Conservation (phyloP, 768 basidiomycete species). For the Phaeotremella fagi region DNA sequence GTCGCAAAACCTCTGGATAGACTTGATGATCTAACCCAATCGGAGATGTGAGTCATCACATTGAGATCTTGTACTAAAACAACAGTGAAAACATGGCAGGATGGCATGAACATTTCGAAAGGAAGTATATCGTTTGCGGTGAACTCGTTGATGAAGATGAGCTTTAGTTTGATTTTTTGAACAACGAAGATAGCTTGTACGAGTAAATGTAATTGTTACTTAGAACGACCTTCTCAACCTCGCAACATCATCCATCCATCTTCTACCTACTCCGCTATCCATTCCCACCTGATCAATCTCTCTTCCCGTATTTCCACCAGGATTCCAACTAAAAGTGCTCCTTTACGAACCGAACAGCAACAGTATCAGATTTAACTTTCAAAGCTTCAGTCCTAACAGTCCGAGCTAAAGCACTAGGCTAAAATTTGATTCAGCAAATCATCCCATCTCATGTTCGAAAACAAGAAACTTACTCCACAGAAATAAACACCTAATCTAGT, state of each 20-base stretch:
- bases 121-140: slow-evolving; percentile 88
- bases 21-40: slow-evolving; percentile 67
- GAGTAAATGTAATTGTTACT: too few relatives aligned
- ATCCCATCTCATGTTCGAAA: not conserved
- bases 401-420: slow-evolving; percentile 66
- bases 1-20: slow-evolving; percentile 80
- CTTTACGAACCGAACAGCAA: slow-evolving; percentile 80
- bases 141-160: slow-evolving; percentile 62
- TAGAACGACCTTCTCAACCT: too few relatives aligned
- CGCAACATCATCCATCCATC: not conserved
- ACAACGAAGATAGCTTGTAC: too few relatives aligned
- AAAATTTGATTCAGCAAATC: not conserved
- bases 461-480: slow-evolving; percentile 57
- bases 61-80: not conserved
- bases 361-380: slow-evolving; percentile 55
- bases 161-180: too few relatives aligned
- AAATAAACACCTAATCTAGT: slow-evolving; percentile 85
- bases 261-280: too few relatives aligned
- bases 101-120: slow-evolving; percentile 90
- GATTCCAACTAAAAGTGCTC: slow-evolving; percentile 49
- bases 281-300: too few relatives aligned
- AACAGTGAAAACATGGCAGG: slow-evolving; percentile 87
- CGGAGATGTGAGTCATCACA: slow-evolving; percentile 66
- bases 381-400: slow-evolving; percentile 68
- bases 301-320: not conserved